Percentiles rank a stretch among this genome's conserved stretches.
phyloP scores from a whole-genome alignment of 805 yeast species.

The Debaryomyces prosopidis region DNA sequence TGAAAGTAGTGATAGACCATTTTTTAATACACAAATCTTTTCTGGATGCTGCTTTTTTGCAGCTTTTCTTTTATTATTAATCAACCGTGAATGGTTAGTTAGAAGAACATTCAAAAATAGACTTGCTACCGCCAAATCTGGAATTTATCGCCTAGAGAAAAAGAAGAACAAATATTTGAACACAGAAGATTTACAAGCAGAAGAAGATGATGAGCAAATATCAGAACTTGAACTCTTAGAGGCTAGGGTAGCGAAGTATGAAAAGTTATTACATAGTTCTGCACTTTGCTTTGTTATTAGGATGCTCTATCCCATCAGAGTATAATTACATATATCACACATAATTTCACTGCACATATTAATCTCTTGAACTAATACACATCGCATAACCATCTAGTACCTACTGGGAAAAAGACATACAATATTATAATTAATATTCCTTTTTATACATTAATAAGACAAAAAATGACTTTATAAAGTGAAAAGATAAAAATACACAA shows the following conservation, averaged over 20 bases:
- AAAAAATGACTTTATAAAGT: slow-evolving; percentile 15
- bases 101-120: slow-evolving; percentile 5
- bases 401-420: not conserved
- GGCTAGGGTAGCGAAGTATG: slow-evolving; percentile 19
- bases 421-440: not conserved
- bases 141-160: slow-evolving; percentile 15
- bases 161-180: not conserved
- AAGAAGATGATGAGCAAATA: slow-evolving; percentile 7
- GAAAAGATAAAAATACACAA: slow-evolving; percentile 25
- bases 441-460: slow-evolving; percentile 17
- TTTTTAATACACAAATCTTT: slow-evolving; percentile 59
- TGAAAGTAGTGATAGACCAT: slow-evolving; percentile 37
- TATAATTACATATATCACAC: slow-evolving; percentile 8
- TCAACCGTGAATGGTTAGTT: slow-evolving; percentile 54
- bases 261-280: slow-evolving; percentile 10
- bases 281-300: slow-evolving; percentile 12
- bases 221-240: slow-evolving; percentile 8
- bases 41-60: slow-evolving; percentile 52
- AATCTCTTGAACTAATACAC: not conserved
- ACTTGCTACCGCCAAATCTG: slow-evolving; percentile 43
- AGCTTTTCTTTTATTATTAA: slow-evolving; percentile 42
- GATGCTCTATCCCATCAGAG: slow-evolving; percentile 22
- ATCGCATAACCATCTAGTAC: not conserved
- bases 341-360: not conserved
- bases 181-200: slow-evolving; percentile 4